phyloP scores from a whole-genome alignment of 2,329 filamentous ascomycete genomes.

The Dryadomyces quercus-mongolicae region DNA sequence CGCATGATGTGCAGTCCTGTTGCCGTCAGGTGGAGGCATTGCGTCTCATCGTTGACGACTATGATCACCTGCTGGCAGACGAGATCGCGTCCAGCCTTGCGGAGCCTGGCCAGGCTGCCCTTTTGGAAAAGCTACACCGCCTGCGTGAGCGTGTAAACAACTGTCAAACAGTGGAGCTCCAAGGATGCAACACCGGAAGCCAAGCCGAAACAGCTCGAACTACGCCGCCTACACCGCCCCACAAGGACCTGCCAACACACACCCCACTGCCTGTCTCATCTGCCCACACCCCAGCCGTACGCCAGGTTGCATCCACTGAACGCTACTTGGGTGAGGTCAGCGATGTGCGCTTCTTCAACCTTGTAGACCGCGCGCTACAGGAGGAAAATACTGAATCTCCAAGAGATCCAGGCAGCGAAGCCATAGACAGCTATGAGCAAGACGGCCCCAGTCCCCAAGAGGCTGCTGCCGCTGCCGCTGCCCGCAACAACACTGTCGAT shows the following conservation, averaged over 20 bases:
- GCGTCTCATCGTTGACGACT: background rate
- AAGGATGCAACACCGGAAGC: too few relatives aligned
- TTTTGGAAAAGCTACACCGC: background rate
- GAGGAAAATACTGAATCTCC: conserved; percentile 1
- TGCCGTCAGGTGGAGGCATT: background rate
- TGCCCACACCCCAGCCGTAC: background rate
- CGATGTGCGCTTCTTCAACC: conserved; percentile 24
- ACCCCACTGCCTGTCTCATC: background rate
- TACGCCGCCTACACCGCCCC: too few relatives aligned
- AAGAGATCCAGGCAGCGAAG: conserved; percentile 2
- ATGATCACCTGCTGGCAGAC: background rate
- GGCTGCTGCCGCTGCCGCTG: background rate
- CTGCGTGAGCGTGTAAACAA: background rate
- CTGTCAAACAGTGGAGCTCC: too few relatives aligned
- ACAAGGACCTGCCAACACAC: too few relatives aligned
- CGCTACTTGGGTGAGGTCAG: conserved; percentile 25
- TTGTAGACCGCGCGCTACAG: conserved; percentile 17
- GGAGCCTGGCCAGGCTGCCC: background rate
- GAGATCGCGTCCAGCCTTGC: background rate
- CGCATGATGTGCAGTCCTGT: background rate
- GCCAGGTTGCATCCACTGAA: conserved; percentile 4
- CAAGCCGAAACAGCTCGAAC: too few relatives aligned
- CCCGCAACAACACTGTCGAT: background rate
- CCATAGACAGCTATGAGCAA: conserved; percentile 14
- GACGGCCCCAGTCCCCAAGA: conserved; percentile 2